Percentiles rank a stretch among this genome's conserved stretches.
Evolutionary conservation across 192 early-diverging fungal genomes (phyloP).

Genomic region (Entomortierella parvispora): DNA sequence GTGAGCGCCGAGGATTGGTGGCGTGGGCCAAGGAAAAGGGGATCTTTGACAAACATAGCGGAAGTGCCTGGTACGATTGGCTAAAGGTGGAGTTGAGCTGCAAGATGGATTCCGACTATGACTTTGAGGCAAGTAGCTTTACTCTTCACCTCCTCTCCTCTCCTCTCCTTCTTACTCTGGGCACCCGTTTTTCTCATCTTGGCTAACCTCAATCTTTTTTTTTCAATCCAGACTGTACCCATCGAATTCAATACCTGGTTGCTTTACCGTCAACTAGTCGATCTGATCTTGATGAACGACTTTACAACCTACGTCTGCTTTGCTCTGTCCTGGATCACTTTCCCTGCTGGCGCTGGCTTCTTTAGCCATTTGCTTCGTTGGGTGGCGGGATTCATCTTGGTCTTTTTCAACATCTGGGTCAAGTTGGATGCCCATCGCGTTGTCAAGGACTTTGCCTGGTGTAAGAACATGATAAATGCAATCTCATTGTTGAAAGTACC

Average conservation of each 20-base stretch:
- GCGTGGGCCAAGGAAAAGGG: slow-evolving; percentile 74
- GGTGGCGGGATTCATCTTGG: slow-evolving; percentile 79
- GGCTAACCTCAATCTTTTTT: no score
- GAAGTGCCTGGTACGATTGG: slow-evolving; percentile 64
- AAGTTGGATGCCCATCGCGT: slow-evolving; percentile 95
- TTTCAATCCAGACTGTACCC: slow-evolving; percentile 66
- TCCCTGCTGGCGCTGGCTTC: slow-evolving; percentile 70
- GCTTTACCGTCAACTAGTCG: slow-evolving; percentile 92
- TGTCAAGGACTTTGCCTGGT: slow-evolving; percentile 98
- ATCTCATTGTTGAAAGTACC: no score
- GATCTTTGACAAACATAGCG: slow-evolving; percentile 69
- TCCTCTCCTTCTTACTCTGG: slow-evolving; percentile 4
- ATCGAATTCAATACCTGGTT: slow-evolving; percentile 98
- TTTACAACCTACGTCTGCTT: slow-evolving; percentile 87
- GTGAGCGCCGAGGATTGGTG: slow-evolving; percentile 77
- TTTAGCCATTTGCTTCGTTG: slow-evolving; percentile 79
- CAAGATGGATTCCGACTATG: slow-evolving; percentile 85
- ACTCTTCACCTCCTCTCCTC: background rate
- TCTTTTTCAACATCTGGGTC: slow-evolving; percentile 96
- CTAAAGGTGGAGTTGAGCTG: slow-evolving; percentile 73
- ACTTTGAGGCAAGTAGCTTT: slow-evolving; percentile 72
- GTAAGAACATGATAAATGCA: slow-evolving; percentile 72
- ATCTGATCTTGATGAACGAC: slow-evolving; percentile 94
- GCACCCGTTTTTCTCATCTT: no score
- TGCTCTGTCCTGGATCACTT: slow-evolving; percentile 82